Evolutionary conservation across 768 basidiomycete species (phyloP), one percentile per base, ranked within the genome.

Genomic region (Russula sp.): DNA sequence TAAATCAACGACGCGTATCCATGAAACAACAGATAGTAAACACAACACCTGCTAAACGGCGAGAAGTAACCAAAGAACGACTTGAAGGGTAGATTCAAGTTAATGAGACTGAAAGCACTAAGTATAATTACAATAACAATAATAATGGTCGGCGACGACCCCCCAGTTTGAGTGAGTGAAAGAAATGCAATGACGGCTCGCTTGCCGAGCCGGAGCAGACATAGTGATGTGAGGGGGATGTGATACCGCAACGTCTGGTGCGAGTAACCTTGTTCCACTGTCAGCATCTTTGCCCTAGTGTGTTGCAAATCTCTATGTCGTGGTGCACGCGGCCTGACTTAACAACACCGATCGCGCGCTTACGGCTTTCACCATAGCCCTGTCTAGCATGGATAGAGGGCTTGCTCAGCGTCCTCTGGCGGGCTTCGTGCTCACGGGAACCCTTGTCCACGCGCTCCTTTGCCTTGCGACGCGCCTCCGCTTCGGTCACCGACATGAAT

Each of bases 401-500:
- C 37, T 34, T 58, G 52, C 51, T 59, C 31, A 10, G 3, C 6
- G 45, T 35, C 45, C 57, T 63, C 37, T 54, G 57, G 51, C 56
- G 51, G 7, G 37, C 31, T 20, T 42, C 62, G 20, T 47, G 50
- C 14, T 57, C 50, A 37, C 34, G 22, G 11, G 50, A 40, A 18
- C 20, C 6, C 44, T 31, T 39, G 18, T 54, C 37, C 3, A 22
- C 2, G 9, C 44, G n/a, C 5, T 45, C 35, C 42, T 16, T 32
- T 20, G 31, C 32, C 51, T 42, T 54, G 10, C 45, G 45, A 47
- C 8, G 4, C 31, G 35, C 47, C 31, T 58, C 57, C 37, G 22
- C 18, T 48, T 63, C 62, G 3, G 62, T 47, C 11, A 42, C 39
- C 2, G 62, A 58, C 35, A 63, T 10, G 37, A 58, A 63, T 27